Evolutionary conservation across 805 yeast species (phyloP), one percentile per base, ranked within the genome.

Genomic region (Yarrowia yakushimensis): DNA sequence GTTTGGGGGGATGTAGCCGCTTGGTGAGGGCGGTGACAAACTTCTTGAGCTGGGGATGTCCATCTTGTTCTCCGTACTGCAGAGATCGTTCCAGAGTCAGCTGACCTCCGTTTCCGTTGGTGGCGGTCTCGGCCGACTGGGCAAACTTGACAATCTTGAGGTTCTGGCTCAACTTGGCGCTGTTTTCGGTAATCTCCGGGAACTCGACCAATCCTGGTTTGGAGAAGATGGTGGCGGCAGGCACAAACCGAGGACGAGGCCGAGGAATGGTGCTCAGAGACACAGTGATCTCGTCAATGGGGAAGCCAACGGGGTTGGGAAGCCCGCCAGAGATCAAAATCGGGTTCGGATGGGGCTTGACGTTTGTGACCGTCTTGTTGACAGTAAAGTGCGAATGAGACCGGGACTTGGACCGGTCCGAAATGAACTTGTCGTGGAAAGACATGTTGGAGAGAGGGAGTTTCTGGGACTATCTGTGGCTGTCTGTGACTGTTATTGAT

Each of bases 31-130:
- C 62, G 8, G n/a, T 48, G 20, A 34, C 36, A 23, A 60, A 60
- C 30, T 60, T 45, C 20, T 36, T 45, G 22, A 60, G 36, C 20
- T 34, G 43, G 12, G 63, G 63, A 15, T 31, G 31, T 1, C 63
- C 63, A 12, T 27, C 61, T 17, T 31, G 41, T 17, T 36, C 52
- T 11, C 63, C 63, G 23, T 60, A 60, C 39, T 60, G 63, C 2
- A 60, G 62, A 10, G 43, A 41, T 15, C 60, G 30, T 5, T 60
- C 63, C 5, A 60, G 61, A 2, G 61, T 52, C 22, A 60, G 27
- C n/a, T 45, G 30, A 7, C 43, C 36, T 6, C 50, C 62, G 18
- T 39, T 57, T 3, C 50, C 62, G 20, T 31, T 30, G 1, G 30
- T 28, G 7, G 62, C 62, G 1, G 23, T 17, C 12, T 41, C 37